These are phyloP conservation scores for Floccularia luteovirens DNA, from an alignment of 768 basidiomycete species.

Conservation along the genomic window DNA sequence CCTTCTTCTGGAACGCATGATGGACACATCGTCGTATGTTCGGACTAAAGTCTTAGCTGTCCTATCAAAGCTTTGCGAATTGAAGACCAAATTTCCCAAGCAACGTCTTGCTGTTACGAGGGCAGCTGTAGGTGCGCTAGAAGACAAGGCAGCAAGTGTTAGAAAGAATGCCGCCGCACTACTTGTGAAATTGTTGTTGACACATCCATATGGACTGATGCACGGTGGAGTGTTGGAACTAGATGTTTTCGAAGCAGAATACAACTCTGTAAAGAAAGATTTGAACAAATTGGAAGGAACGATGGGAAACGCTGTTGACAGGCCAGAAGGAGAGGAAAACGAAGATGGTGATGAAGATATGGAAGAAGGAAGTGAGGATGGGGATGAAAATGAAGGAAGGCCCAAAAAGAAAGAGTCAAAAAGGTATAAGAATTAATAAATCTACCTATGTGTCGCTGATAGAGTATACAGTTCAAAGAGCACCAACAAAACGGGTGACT, in stretches of 20 bases:
- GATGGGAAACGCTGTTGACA: slow-evolving; percentile 55
- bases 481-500: slow-evolving; percentile 25
- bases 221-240: slow-evolving; percentile 78
- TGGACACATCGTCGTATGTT: slow-evolving; percentile 88
- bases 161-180: slow-evolving; percentile 77
- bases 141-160: slow-evolving; percentile 88
- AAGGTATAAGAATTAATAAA: slow-evolving; percentile 9
- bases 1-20: slow-evolving; percentile 76
- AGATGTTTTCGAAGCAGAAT: slow-evolving; percentile 67
- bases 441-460: slow-evolving; percentile 2
- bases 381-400: slow-evolving; percentile 13
- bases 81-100: slow-evolving; percentile 81
- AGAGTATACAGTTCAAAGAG: slow-evolving; percentile 17
- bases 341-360: slow-evolving; percentile 21
- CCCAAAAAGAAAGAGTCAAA: slow-evolving; percentile 23
- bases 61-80: slow-evolving; percentile 63
- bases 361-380: slow-evolving; percentile 15
- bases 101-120: slow-evolving; percentile 71
- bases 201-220: slow-evolving; percentile 83
- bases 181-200: slow-evolving; percentile 65
- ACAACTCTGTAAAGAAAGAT: slow-evolving; percentile 52
- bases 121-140: slow-evolving; percentile 71
- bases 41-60: slow-evolving; percentile 81
- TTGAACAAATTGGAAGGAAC: slow-evolving; percentile 63
- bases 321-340: slow-evolving; percentile 29